Evolutionary conservation across 495 filamentous ascomycete species (phyloP), one percentile per base, ranked within the genome.

Genomic region (Eremomyces bilateralis): DNA sequence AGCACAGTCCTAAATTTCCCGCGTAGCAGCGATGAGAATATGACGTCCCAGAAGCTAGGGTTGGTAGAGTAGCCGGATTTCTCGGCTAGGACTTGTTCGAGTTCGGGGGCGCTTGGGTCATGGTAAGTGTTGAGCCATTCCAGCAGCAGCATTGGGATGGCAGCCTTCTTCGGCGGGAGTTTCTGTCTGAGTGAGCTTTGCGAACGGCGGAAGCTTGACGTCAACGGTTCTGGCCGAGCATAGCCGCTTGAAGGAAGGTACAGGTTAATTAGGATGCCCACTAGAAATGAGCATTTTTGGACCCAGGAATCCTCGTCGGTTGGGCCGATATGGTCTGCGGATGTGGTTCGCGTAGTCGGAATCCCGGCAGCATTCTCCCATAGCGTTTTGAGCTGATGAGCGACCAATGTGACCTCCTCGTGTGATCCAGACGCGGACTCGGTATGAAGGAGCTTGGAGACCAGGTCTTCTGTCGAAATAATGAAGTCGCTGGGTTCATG

Each of bases 111-210:
- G 40, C 70, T 71, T 18, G 73, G 56, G 31, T 69, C 62, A 46
- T 85, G 73, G 43, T 76, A 63, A 2, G 60, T 59, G 34, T 79
- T 61, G 24, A 90, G 58, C 82, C 82, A 94, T 39, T 75, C 64
- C 16, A 90, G 61, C 12, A 94, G 57, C 20, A 80, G 60, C 4
- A 85, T 54, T 4, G 77, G 64, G 22, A 47, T 53, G 4, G 35
- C 25, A 22, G 53, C 43, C 25, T 33, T 29, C 1, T 31, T 2
- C 3, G 34, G 35, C 5, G 19, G 22, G n/a, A n/a, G n/a, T n/a
- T n/a, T n/a, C n/a, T n/a, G n/a, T n/a, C n/a, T n/a, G n/a, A n/a
- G n/a, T n/a, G n/a, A n/a, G 17, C 6, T 5, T 10, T 11, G 12
- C 10, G 21, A 33, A 12, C 40, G 45, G 4, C 36, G 22, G 22